These are phyloP conservation scores for Thelonectria discophora DNA, from an alignment of 2,329 filamentous ascomycete species.

Conservation along the genomic window DNA sequence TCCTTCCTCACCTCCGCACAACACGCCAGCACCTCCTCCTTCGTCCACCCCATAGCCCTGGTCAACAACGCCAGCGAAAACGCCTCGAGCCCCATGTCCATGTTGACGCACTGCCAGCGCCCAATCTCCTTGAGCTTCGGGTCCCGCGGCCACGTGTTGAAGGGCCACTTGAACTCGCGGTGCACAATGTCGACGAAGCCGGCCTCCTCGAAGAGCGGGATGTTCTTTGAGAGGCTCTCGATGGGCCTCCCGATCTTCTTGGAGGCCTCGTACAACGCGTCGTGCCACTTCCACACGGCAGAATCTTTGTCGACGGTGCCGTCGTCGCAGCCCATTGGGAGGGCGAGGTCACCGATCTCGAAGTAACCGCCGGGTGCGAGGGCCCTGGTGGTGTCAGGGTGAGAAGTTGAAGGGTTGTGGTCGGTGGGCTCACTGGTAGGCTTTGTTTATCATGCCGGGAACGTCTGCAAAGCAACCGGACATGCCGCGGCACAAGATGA, in stretches of 20 bases:
- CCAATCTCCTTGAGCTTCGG: constrained; percentile 60
- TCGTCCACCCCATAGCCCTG: constrained; percentile 37
- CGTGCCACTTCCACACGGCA: constrained; percentile 38
- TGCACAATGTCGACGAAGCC: constrained; percentile 61
- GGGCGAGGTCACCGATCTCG: constrained; percentile 35
- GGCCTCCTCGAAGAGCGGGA: constrained; percentile 52
- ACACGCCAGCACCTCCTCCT: constrained; percentile 39
- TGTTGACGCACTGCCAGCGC: constrained; percentile 34
- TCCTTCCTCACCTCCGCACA: constrained; percentile 39
- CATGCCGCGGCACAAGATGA: constrained; percentile 37
- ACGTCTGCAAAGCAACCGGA: constrained; percentile 32
- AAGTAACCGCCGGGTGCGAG: constrained; percentile 38
- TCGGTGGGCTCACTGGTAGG: constrained; percentile 30
- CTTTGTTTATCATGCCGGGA: constrained; percentile 31
- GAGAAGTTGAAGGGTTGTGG: not conserved
- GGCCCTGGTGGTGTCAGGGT: constrained; percentile 13
- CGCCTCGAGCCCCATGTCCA: constrained; percentile 39
- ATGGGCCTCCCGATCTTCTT: constrained; percentile 42
- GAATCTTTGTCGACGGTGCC: constrained; percentile 30
- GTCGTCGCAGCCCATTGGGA: constrained; percentile 34
- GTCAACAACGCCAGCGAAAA: constrained; percentile 43
- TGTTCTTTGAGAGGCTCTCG: constrained; percentile 32
- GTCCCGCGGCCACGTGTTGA: constrained; percentile 59
- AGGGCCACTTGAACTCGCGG: constrained; percentile 56
- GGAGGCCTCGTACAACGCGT: constrained; percentile 39